Evolutionary conservation across 306 rosid genomes (phyloP), one percentile per base, ranked within the genome.

Genomic region (Cicer yamashitae): DNA sequence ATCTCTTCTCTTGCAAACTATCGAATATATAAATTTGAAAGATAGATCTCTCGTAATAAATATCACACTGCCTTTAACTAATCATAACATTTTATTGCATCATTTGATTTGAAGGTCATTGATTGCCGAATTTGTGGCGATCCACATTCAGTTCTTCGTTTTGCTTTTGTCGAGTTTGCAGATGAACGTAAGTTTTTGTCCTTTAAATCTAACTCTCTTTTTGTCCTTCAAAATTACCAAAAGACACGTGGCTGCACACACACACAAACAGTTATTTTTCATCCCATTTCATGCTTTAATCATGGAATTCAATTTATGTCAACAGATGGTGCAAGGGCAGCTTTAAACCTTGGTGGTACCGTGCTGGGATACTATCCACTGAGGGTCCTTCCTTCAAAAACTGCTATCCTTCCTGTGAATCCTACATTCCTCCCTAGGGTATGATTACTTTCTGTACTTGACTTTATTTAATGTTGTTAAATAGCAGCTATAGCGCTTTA

Each of bases 81-180:
- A 60, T 72, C 38, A 11, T 71, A 38, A 84, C 25, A n/a, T 67
- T 14, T 62, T 77, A 17, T 61, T 77, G 59, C 22, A 50, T 50
- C 15, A 40, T 81, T 73, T 70, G 54, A 76, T 71, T 73, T 88
- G 83, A 87, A 94, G 98, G 98, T 94, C 64, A 89, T 88, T 48
- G 98, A 94, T 79, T 94, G 98, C 83, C 93, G 98, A 78, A 87
- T 91, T 82, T 94, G 98, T 78, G 97, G 98, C 11, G 98, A 94
- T 71, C 97, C 98, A 6, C 98, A 94, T 80, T 94, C 98, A 44
- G 86, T 91, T 70, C 97, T 94, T 64, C 98, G 98, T 81, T 94
- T 94, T 89, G 98, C 98, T 53, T 94, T 94, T 88, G 98, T 94
- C 75, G 98, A 94, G 90, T 94, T 94, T 72, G 74, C 96, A 75